Evolutionary conservation across 2,329 filamentous ascomycete species (phyloP), one percentile per base, ranked within the genome.

Genomic region (Talaromyces sp.): DNA sequence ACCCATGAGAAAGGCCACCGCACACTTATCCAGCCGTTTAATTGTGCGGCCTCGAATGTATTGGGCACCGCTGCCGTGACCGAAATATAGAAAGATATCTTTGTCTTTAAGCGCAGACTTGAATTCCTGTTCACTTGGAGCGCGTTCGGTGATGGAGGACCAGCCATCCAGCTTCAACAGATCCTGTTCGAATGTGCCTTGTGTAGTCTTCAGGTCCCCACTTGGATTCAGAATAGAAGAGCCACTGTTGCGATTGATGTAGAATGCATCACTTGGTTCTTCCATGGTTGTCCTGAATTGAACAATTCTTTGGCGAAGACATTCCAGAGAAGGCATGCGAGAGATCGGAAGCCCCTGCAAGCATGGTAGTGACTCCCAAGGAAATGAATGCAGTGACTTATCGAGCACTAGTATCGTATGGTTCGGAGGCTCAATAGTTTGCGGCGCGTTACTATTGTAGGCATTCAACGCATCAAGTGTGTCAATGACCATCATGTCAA

Each of bases 281-380:
- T 67, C 64, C 62, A 69, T 57, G 61, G 62, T 58, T 58, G 65
- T 58, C 59, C 63, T 65, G 67, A 70, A 69, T 65, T 88, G 84
- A 0, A 88, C 69, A 14, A 99, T 83, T 7, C 92, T 83, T 35
- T 91, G 86, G 14, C 90, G 86, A 10, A 99, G 82, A 65, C 88
- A 91, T 29, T 88, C 88, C 43, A 99, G 82, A 0, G 92, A 97
- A 7, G 93, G 92, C 26, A 99, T 87, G 12, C 94, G 87, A 3
- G 91, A 96, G 38, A 97, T 88, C 0, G 93, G 88, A 3, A 88
- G 80, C 2, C 83, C 84, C 64, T 90, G 83, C 70, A 99, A 84
- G 70, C 91, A 97, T 0, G 92, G 91, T 41, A 99, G 78, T 0
- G 91, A 96, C 71, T 99, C 94, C 94, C 95, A 99, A 0, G 94